These are phyloP conservation scores for Bothriochloa decipiens DNA, from an alignment of 176 grass and related monocot species.

Conservation along the genomic window DNA sequence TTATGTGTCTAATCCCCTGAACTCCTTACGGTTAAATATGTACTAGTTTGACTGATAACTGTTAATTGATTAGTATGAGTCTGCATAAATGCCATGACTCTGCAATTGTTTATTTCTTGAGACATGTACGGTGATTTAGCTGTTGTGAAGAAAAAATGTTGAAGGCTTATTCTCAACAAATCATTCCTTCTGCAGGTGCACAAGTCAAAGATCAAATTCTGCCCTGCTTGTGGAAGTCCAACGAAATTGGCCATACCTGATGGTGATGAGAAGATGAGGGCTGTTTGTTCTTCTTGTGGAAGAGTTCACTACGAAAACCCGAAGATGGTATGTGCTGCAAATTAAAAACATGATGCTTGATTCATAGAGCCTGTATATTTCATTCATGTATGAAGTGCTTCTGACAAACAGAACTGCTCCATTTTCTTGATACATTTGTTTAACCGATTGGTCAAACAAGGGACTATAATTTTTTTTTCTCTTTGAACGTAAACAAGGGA, in stretches of 20 bases:
- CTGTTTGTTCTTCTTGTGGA: conserved; percentile 81
- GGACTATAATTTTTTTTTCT: neutral
- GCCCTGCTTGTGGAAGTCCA: conserved; percentile 75
- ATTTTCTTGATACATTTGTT: neutral
- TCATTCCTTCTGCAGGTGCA: conserved; percentile 45
- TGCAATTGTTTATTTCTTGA: neutral
- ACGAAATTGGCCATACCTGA: conserved; percentile 83
- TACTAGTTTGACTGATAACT: neutral
- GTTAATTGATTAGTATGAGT: neutral
- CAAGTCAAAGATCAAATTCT: conserved; percentile 75
- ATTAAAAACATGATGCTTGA: no score
- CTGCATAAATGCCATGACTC: neutral
- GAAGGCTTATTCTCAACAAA: neutral
- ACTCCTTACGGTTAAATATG: neutral
- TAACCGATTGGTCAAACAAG: neutral
- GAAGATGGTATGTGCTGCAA: conserved; percentile 71
- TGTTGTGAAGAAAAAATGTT: neutral
- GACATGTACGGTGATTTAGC: neutral
- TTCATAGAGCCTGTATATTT: neutral
- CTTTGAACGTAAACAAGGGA: neutral
- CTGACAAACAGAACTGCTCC: neutral
- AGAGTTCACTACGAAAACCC: conserved; percentile 97
- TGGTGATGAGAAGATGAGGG: conserved; percentile 92
- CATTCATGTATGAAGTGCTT: neutral
- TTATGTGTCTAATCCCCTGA: neutral